phyloP scores from a whole-genome alignment of 306 rosid species.

The Corylus heterophylla region DNA sequence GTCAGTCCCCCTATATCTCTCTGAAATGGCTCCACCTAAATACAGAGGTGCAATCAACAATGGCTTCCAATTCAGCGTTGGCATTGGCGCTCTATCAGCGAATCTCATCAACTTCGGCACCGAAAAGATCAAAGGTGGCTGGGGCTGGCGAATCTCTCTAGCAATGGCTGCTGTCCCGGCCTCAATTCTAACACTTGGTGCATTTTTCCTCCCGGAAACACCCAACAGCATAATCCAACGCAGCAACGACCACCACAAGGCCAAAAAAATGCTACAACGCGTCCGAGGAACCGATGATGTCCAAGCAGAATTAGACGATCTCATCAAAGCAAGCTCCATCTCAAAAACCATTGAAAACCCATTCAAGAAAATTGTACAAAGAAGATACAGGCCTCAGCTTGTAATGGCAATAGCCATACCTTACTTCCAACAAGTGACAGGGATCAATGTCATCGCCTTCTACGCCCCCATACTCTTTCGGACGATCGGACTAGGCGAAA shows the following conservation, averaged over 20 bases:
- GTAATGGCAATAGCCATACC: slow-evolving; percentile 29
- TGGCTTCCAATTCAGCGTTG: slow-evolving; percentile 51
- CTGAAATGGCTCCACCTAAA: slow-evolving; percentile 55
- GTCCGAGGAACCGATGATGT: slow-evolving; percentile 21
- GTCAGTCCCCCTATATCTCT: slow-evolving; percentile 54
- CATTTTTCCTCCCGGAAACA: slow-evolving; percentile 54
- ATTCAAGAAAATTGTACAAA: slow-evolving; percentile 8
- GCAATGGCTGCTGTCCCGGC: slow-evolving; percentile 50
- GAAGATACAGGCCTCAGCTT: slow-evolving; percentile 27
- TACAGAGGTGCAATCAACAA: slow-evolving; percentile 56
- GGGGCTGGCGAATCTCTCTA: slow-evolving; percentile 57
- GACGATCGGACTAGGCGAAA: slow-evolving; percentile 22
- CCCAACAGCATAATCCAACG: slow-evolving; percentile 56
- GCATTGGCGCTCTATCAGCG: slow-evolving; percentile 44
- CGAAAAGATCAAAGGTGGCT: slow-evolving; percentile 41
- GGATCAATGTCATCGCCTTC: slow-evolving; percentile 31
- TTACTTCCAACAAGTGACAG: slow-evolving; percentile 27
- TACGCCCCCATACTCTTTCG: slow-evolving; percentile 26
- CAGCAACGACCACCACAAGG: slow-evolving; percentile 27
- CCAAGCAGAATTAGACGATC: slow-evolving; percentile 21
- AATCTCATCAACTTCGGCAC: slow-evolving; percentile 52
- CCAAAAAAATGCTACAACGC: slow-evolving; percentile 37
- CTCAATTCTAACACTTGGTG: slow-evolving; percentile 39
- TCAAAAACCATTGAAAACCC: slow-evolving; percentile 1
- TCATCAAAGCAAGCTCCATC: slow-evolving; percentile 3